Evolutionary conservation across 2,329 filamentous ascomycete species (phyloP).

Genomic region (Blumeria hordei): DNA sequence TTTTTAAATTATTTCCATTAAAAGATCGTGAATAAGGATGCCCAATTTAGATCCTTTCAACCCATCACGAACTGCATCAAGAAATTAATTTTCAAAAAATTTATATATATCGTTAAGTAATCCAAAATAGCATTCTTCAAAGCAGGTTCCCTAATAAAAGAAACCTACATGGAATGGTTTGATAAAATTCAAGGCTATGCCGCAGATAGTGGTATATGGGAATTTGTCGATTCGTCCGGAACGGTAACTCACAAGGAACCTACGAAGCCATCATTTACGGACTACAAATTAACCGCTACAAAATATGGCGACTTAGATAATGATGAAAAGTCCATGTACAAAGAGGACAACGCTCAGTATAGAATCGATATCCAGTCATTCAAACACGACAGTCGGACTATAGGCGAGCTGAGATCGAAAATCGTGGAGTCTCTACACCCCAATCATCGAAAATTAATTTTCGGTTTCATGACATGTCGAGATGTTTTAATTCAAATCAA

Average conservation of each 20-base stretch:
- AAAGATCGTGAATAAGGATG: no score
- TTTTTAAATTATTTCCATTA: no score
- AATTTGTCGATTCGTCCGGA: background rate
- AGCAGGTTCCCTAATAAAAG: background rate
- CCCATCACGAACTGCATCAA: no score
- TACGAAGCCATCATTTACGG: background rate
- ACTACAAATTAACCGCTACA: background rate
- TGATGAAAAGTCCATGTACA: background rate
- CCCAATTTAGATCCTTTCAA: no score
- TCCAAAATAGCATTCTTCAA: background rate
- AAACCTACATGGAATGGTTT: background rate
- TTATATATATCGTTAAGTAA: no score
- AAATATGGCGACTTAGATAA: background rate
- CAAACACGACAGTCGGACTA: background rate
- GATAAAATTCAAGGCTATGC: background rate
- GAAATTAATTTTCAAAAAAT: no score
- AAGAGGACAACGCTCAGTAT: background rate
- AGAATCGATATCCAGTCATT: background rate
- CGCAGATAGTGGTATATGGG: background rate
- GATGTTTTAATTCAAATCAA: background rate
- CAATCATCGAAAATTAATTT: background rate
- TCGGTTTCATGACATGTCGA: background rate
- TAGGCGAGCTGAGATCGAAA: background rate
- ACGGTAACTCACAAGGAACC: background rate
- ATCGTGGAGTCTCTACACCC: background rate